Conservation (phyloP, 176 grass and related monocot genomes). For the Poa pratensis region DNA sequence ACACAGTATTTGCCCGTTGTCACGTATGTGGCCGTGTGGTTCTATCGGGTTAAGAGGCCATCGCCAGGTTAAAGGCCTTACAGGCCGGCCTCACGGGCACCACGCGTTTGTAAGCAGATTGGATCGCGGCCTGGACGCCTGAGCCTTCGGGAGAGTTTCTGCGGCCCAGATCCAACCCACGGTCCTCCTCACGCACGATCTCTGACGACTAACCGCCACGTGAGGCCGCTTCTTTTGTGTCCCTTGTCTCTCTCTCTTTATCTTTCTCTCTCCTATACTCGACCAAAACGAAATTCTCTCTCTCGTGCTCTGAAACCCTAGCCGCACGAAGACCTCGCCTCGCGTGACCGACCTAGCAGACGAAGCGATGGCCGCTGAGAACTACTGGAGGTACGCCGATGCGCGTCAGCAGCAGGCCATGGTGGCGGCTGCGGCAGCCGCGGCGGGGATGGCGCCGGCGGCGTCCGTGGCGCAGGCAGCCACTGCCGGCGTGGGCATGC, state of each 20-base stretch:
- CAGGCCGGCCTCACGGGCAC: too few species aligned
- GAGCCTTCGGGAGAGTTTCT: too few species aligned
- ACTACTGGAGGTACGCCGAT: constrained; percentile 94
- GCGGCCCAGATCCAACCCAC: too few species aligned
- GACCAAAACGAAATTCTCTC: neutral
- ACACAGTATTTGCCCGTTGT: too few species aligned
- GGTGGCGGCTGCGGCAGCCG: constrained; percentile 43
- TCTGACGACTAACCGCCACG: constrained; percentile 19
- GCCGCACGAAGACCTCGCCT: constrained; percentile 9
- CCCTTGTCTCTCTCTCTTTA: neutral
- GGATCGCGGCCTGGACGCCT: too few species aligned
- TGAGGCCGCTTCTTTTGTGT: neutral
- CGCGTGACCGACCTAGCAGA: neutral
- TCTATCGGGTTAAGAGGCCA: too few species aligned
- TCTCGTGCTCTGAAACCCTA: constrained; percentile 46
- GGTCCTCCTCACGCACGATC: neutral
- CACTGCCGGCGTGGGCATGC: constrained; percentile 31
- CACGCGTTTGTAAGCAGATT: too few species aligned
- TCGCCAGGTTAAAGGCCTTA: too few species aligned
- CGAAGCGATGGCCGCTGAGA: constrained; percentile 62
- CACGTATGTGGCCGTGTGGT: too few species aligned
- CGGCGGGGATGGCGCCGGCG: constrained; percentile 50
- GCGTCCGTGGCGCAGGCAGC: constrained; percentile 8
- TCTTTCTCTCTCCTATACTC: neutral
- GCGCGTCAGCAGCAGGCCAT: constrained; percentile 65